Evolutionary conservation across 192 early-diverging fungal species (phyloP).

Genomic region (Mortierella claussenii): DNA sequence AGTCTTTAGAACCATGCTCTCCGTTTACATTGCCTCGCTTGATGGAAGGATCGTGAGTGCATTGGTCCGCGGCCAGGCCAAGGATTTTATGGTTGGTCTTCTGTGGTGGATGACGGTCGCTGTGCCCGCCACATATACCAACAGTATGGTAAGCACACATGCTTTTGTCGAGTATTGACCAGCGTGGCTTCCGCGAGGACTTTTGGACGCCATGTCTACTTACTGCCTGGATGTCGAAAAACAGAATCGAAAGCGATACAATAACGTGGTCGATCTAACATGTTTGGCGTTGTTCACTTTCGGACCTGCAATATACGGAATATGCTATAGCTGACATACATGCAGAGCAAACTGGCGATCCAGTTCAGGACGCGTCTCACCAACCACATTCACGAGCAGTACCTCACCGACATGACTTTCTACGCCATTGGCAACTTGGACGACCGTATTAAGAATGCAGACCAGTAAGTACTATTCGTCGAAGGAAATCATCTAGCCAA

Average conservation of each 20-base stretch:
- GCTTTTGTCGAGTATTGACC: too few species aligned
- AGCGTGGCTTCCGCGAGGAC: too few species aligned
- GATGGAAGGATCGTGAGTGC: conserved; percentile 88
- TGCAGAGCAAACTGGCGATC: conserved; percentile 81
- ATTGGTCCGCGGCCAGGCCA: conserved; percentile 78
- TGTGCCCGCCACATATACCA: conserved; percentile 96
- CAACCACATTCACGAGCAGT: conserved; percentile 86
- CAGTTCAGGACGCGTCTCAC: conserved; percentile 90
- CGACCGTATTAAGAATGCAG: conserved; percentile 90
- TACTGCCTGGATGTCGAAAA: too few species aligned
- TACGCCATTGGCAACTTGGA: conserved; percentile 95
- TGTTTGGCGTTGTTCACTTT: neutral
- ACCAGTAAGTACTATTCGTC: conserved; percentile 72
- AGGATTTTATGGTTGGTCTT: conserved; percentile 86
- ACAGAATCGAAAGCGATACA: too few species aligned
- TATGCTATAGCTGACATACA: conserved; percentile 66
- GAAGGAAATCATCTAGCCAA: too few species aligned
- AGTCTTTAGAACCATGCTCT: conserved; percentile 89
- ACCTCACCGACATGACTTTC: conserved; percentile 91
- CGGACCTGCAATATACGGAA: neutral
- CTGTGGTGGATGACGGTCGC: conserved; percentile 94
- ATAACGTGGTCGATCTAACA: too few species aligned
- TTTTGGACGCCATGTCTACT: too few species aligned
- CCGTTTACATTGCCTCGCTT: conserved; percentile 89
- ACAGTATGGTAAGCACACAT: conserved; percentile 78